phyloP scores from a whole-genome alignment of 306 rosid species.

The Dryas drummondii region DNA sequence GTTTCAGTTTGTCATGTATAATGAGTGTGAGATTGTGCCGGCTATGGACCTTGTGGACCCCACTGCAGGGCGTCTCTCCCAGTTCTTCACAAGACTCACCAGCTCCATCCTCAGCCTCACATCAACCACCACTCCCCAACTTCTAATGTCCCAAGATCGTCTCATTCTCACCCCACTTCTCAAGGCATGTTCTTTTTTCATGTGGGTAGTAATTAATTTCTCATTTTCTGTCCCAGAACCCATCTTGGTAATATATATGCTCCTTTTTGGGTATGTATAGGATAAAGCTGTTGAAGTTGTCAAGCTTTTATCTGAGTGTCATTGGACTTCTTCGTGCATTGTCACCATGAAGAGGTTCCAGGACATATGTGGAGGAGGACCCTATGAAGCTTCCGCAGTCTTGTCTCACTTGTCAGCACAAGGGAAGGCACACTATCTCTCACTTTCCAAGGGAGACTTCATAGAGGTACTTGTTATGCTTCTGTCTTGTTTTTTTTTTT shows the following conservation, averaged over 20 bases:
- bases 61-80: constrained; percentile 48
- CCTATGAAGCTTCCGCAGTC: constrained; percentile 56
- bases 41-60: constrained; percentile 58
- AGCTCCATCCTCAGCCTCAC: constrained; percentile 36
- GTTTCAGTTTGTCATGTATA: constrained; percentile 66
- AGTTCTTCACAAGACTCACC: constrained; percentile 44
- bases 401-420: constrained; percentile 63
- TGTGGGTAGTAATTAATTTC: not conserved
- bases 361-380: constrained; percentile 70
- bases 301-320: constrained; percentile 53
- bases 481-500: not conserved
- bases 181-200: constrained; percentile 40
- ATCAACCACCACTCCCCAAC: constrained; percentile 21
- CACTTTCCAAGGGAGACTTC: constrained; percentile 43
- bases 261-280: constrained; percentile 24
- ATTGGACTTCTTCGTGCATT: constrained; percentile 69
- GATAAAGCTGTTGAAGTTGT: constrained; percentile 65
- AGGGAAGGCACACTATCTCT: constrained; percentile 62
- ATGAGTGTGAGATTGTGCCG: constrained; percentile 65
- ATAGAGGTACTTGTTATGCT: constrained; percentile 51
- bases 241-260: not conserved
- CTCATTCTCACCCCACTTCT: constrained; percentile 47
- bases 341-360: constrained; percentile 67
- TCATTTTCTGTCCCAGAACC: not conserved
- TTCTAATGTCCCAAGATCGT: constrained; percentile 40